Percentiles rank a stretch among this genome's conserved stretches.
These are phyloP conservation scores for Podospora tetraspora DNA, from an alignment of 495 filamentous ascomycete species.

Conservation along the genomic window DNA sequence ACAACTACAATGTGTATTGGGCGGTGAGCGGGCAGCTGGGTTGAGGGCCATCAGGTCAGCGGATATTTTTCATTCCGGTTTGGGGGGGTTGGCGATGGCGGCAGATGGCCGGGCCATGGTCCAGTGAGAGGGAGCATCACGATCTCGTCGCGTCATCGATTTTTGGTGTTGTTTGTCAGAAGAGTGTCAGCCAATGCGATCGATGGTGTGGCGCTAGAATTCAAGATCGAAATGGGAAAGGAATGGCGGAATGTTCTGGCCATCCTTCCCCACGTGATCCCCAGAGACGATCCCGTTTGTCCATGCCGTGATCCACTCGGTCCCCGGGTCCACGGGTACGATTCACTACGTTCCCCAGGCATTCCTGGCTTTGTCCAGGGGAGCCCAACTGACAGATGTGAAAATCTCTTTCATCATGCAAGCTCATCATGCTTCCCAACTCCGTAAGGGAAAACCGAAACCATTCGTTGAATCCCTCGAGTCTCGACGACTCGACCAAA, in stretches of 20 bases:
- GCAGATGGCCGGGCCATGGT: neutral
- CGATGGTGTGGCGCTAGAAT: neutral
- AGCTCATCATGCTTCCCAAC: no score
- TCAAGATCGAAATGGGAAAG: neutral
- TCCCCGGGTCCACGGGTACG: neutral
- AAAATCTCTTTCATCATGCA: neutral
- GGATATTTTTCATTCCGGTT: no score
- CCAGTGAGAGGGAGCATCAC: neutral
- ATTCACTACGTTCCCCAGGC: neutral
- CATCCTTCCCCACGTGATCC: neutral
- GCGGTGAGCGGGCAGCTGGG: slow-evolving; percentile 4
- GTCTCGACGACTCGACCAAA: no score
- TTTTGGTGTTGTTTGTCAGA: neutral
- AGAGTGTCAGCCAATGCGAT: neutral
- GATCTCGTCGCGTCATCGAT: neutral
- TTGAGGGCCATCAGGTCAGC: neutral
- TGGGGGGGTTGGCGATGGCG: neutral
- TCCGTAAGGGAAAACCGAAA: no score
- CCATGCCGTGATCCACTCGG: neutral
- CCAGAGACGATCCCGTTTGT: neutral
- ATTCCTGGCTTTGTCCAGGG: neutral
- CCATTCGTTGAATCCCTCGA: no score
- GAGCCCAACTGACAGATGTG: neutral
- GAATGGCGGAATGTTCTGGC: neutral
- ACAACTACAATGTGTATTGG: slow-evolving; percentile 22